phyloP scores from a whole-genome alignment of 2,329 filamentous ascomycete genomes.

The Ascochyta pisi region DNA sequence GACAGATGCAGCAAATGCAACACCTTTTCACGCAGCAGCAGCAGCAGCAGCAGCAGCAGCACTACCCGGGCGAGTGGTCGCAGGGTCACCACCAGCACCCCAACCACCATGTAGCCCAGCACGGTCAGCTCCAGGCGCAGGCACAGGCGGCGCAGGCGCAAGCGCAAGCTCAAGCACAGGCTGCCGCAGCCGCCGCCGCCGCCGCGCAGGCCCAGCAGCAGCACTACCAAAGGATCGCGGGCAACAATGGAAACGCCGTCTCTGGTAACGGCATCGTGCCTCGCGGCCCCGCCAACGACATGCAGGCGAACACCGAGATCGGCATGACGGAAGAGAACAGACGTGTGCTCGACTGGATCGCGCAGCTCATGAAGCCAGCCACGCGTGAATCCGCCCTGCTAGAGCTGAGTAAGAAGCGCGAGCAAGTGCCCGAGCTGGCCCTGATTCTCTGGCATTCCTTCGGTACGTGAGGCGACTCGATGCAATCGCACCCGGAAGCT shows the following conservation, averaged over 20 bases:
- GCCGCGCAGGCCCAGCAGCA: conserved; percentile 57
- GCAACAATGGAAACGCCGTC: conserved; percentile 63
- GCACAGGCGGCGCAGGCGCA: conserved; percentile 56
- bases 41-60: conserved; percentile 68
- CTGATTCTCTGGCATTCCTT: conserved; percentile 99
- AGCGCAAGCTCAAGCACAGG: conserved; percentile 58
- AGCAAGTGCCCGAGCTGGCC: conserved; percentile 95
- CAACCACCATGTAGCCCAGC: conserved; percentile 50
- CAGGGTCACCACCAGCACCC: conserved; percentile 55
- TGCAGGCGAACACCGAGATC: conserved; percentile 44
- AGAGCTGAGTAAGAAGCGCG: conserved; percentile 97
- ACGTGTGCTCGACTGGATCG: conserved; percentile 90
- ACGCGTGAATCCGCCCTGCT: conserved; percentile 90
- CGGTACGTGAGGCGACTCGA: conserved; percentile 75
- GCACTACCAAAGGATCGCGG: conserved; percentile 77
- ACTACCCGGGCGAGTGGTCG: conserved; percentile 61
- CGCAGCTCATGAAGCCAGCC: conserved; percentile 84
- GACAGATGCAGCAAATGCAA: conserved; percentile 55
- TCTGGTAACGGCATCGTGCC: conserved; percentile 46
- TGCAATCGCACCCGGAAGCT: conserved; percentile 7
- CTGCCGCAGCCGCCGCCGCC: conserved; percentile 60
- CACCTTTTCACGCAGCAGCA: conserved; percentile 70
- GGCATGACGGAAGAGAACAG: conserved; percentile 87
- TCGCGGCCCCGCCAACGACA: conserved; percentile 49
- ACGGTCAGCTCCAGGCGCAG: conserved; percentile 49